phyloP scores from a whole-genome alignment of 176 grass and related monocot species.

The Oryza brachyantha region DNA sequence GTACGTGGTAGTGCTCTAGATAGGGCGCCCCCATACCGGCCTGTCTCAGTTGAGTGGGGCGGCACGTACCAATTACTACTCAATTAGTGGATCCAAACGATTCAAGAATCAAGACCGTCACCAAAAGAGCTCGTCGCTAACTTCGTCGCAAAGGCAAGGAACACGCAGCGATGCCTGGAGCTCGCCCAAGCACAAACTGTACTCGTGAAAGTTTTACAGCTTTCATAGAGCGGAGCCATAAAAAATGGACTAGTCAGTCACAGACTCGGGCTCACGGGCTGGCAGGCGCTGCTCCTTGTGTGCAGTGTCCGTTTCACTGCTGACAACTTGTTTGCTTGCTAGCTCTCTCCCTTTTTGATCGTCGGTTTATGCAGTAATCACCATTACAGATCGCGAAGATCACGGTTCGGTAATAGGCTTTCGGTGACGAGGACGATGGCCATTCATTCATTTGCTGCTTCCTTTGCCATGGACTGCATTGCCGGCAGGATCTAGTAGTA shows the following conservation, averaged over 20 bases:
- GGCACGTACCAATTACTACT: conserved; percentile 1
- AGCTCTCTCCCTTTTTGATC: not conserved
- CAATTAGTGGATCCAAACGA: conserved; percentile 26
- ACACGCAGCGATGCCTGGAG: conserved; percentile 8
- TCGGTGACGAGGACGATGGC: not conserved
- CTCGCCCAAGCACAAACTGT: conserved; percentile 20
- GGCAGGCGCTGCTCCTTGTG: not conserved
- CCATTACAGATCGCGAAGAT: not conserved
- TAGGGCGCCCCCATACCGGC: not conserved
- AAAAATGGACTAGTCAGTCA: not conserved
- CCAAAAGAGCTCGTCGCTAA: conserved; percentile 6
- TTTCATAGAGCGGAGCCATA: conserved; percentile 25
- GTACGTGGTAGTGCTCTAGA: not conserved
- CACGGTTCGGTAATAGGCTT: not conserved
- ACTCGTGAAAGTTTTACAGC: conserved; percentile 10
- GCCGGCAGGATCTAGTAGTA: not conserved
- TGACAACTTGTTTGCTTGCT: not conserved
- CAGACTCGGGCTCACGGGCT: conserved; percentile 2
- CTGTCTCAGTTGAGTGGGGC: conserved; percentile 26
- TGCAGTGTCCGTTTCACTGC: not conserved
- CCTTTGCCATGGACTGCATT: not conserved
- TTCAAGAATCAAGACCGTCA: conserved; percentile 7
- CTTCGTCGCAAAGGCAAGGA: conserved; percentile 39
- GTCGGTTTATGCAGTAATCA: not conserved
- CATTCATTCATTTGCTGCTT: not conserved